phyloP scores from a whole-genome alignment of 345 rosid genomes.

The Euphorbia lathyris region DNA sequence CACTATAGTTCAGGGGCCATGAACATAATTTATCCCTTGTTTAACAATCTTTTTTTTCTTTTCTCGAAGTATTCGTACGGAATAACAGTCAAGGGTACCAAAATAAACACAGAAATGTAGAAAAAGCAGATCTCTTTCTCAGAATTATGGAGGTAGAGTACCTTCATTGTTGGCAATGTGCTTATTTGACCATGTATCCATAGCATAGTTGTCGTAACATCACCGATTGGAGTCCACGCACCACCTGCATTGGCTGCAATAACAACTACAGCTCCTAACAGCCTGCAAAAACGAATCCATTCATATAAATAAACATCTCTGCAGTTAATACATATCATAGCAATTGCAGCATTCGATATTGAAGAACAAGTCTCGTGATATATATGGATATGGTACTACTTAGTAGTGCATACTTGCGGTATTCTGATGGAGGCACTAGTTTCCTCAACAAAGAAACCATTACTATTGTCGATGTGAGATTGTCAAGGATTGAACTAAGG shows the following conservation, averaged over 20 bases:
- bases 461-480: constrained; percentile 89
- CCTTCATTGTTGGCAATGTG: constrained; percentile 87
- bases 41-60: no score
- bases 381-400: background rate
- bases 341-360: background rate
- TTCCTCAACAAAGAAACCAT: constrained; percentile 95
- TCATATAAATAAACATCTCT: background rate
- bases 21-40: no score
- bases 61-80: no score
- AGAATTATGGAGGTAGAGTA: constrained; percentile 26
- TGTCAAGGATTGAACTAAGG: constrained; percentile 90
- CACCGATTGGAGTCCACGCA: constrained; percentile 99
- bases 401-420: constrained; percentile 74
- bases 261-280: constrained; percentile 91
- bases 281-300: constrained; percentile 40
- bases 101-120: background rate
- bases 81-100: no score
- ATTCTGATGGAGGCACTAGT: constrained; percentile 83
- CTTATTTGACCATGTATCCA: constrained; percentile 98
- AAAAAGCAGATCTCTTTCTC: background rate
- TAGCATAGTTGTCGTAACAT: constrained; percentile 96
- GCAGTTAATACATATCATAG: background rate
- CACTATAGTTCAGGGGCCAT: no score
- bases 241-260: constrained; percentile 99
- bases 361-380: background rate